These are phyloP conservation scores for Cyberlindnera nakhonratchasimensis DNA, from an alignment of 805 yeast species.

Conservation along the genomic window DNA sequence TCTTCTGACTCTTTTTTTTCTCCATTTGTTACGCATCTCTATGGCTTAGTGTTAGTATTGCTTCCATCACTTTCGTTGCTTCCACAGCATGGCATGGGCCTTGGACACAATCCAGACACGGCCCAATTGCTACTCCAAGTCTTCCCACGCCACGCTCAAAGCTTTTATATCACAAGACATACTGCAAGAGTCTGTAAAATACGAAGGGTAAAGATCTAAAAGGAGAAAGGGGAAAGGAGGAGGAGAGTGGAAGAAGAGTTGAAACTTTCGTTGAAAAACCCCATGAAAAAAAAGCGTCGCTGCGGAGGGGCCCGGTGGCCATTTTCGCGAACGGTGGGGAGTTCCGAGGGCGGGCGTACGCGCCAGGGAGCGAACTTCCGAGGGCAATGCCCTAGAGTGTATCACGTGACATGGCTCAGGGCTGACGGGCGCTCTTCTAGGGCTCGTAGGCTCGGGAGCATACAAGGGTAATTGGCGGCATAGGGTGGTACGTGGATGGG, in stretches of 20 bases:
- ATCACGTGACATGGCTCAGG: slow-evolving; percentile 3
- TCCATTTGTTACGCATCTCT: slow-evolving; percentile 95
- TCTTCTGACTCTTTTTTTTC: slow-evolving; percentile 99
- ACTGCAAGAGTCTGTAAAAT: slow-evolving; percentile 23
- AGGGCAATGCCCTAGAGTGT: slow-evolving; percentile 2
- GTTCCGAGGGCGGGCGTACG: slow-evolving; percentile 8
- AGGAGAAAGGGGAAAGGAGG: slow-evolving; percentile 4
- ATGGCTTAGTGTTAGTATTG: slow-evolving; percentile 20
- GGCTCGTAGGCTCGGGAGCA: not conserved
- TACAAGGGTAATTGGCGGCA: not conserved
- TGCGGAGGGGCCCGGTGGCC: not conserved
- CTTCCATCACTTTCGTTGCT: not conserved
- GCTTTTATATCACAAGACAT: slow-evolving; percentile 11
- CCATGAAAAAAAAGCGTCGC: slow-evolving; percentile 5
- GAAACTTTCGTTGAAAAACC: slow-evolving; percentile 25
- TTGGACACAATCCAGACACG: too few relatives aligned
- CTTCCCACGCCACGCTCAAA: too few relatives aligned
- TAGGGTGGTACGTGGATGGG: too few relatives aligned
- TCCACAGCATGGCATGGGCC: not conserved
- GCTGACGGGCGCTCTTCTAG: slow-evolving; percentile 7
- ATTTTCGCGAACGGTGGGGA: slow-evolving; percentile 4
- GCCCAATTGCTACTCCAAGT: too few relatives aligned
- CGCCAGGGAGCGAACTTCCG: too few relatives aligned
- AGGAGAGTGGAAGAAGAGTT: slow-evolving; percentile 14
- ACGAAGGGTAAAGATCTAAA: slow-evolving; percentile 19